These are phyloP conservation scores for Monilinia laxa DNA, from an alignment of 2,329 filamentous ascomycete genomes.

Conservation along the genomic window DNA sequence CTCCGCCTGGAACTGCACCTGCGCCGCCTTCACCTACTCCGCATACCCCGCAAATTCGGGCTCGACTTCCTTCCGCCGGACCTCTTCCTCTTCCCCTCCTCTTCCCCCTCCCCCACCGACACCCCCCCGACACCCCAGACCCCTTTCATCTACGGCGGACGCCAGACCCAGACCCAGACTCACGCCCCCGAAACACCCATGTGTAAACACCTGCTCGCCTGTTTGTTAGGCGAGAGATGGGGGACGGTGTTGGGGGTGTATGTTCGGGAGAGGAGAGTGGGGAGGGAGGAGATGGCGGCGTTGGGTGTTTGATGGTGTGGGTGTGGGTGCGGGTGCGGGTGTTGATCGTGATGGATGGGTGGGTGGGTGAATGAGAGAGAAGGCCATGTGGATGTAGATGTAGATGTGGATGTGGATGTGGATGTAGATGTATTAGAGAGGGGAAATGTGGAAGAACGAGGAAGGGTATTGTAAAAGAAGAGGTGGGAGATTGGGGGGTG, in stretches of 20 bases:
- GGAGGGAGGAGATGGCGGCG: slow-evolving; percentile 69
- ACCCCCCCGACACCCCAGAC: too few species aligned
- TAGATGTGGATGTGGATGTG: too few species aligned
- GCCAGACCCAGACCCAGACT: slow-evolving; percentile 32
- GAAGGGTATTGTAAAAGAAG: background rate
- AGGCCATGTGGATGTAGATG: background rate
- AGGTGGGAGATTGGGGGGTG: too few species aligned
- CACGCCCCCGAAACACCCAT: slow-evolving; percentile 47
- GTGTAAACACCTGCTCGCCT: slow-evolving; percentile 91
- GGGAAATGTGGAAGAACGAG: background rate
- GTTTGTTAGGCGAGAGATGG: slow-evolving; percentile 70
- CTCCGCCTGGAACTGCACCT: slow-evolving; percentile 82
- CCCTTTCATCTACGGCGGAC: slow-evolving; percentile 51
- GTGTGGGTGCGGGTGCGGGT: slow-evolving; percentile 4
- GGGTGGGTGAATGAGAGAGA: slow-evolving; percentile 3
- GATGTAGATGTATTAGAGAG: background rate
- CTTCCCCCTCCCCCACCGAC: too few species aligned
- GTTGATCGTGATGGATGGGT: too few species aligned
- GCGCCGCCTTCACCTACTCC: slow-evolving; percentile 77
- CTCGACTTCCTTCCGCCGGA: background rate
- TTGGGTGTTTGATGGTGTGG: slow-evolving; percentile 46
- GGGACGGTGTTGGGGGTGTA: slow-evolving; percentile 53
- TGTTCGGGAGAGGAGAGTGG: slow-evolving; percentile 55
- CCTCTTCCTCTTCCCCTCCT: too few species aligned
- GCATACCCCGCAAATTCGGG: slow-evolving; percentile 56